Evolutionary conservation across 75 land plant species (phyloP), one percentile per base, ranked within the genome.

Genomic region (Pinus albicaulis): DNA sequence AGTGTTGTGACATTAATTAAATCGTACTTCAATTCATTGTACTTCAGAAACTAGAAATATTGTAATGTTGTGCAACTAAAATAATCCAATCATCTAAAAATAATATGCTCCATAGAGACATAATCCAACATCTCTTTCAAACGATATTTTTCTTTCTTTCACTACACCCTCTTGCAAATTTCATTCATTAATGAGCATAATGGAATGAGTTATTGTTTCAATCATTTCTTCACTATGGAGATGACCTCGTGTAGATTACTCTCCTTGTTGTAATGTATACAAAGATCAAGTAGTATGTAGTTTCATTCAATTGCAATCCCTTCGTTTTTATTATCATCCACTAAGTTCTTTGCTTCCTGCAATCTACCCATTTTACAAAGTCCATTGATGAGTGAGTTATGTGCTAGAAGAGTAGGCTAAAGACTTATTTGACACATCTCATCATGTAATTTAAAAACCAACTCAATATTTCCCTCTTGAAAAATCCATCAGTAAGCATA

Each of bases 131-230:
- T 85, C 79, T 82, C 76, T 23, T 75, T 48, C 22, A 87, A 75
- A n/a, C 91, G 80, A 61, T 73, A 28, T 20, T 77, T 80, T 75
- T 90, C 91, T 22, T 86, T 75, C 62, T 74, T 53, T 6, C 80
- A 16, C 22, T 78, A 14, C 92, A 34, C 87, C 36, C 80, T 74
- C 34, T 82, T 65, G 75, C 90, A 85, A 34, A 89, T 82, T 3
- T 83, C 86, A 75, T 94, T 82, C 11, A 94, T 82, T 13, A 94
- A 81, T 58, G 88, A 31, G 62, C 88, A 83, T 65, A 83, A 89
- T 3, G 90, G 83, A 8, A 82, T 85, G 38, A 80, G 78, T 64
- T 69, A 85, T 4, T 88, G 88, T 24, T 60, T 23, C 41, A 84
- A 77, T 22, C 75, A 80, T 48, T 78, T 70, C 44, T 65, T 57